phyloP scores from a whole-genome alignment of 1,284 basidiomycete species.

The Naganishia cerealis region DNA sequence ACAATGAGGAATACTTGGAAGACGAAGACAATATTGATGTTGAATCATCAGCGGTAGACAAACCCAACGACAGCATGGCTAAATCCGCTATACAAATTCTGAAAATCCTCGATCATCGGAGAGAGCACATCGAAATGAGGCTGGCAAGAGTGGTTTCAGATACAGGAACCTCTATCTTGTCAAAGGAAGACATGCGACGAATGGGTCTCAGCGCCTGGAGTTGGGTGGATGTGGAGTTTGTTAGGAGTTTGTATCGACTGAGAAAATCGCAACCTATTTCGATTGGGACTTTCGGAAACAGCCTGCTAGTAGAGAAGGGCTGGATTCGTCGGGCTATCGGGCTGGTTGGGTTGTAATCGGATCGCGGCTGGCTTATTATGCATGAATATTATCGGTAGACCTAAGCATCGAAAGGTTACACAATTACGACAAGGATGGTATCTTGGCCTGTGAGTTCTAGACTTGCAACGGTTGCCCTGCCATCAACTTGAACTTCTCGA shows the following conservation, averaged over 20 bases:
- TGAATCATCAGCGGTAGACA: background rate
- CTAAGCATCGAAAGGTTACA: background rate
- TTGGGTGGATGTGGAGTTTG: conserved; percentile 34
- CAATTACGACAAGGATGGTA: background rate
- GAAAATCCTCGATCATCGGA: conserved; percentile 26
- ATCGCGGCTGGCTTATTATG: background rate
- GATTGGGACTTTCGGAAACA: conserved; percentile 3
- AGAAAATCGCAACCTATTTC: conserved; percentile 7
- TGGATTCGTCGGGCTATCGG: conserved; percentile 25
- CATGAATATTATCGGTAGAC: background rate
- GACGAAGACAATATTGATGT: background rate
- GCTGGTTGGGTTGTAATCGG: conserved; percentile 20
- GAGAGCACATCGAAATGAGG: conserved; percentile 18
- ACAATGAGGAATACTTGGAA: background rate
- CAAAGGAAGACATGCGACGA: conserved; percentile 29
- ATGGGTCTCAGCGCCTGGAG: conserved; percentile 32
- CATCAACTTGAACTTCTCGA: conserved; percentile 4
- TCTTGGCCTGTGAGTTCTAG: conserved; percentile 13
- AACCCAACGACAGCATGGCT: background rate
- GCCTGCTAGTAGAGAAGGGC: conserved; percentile 24
- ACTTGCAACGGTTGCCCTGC: conserved; percentile 5
- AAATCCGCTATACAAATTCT: conserved; percentile 5
- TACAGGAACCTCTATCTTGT: conserved; percentile 17
- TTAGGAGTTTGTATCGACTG: conserved; percentile 18
- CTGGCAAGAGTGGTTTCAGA: conserved; percentile 6